Evolutionary conservation across 1,284 basidiomycete species (phyloP).

Genomic region (Porphyrellus sp.): DNA sequence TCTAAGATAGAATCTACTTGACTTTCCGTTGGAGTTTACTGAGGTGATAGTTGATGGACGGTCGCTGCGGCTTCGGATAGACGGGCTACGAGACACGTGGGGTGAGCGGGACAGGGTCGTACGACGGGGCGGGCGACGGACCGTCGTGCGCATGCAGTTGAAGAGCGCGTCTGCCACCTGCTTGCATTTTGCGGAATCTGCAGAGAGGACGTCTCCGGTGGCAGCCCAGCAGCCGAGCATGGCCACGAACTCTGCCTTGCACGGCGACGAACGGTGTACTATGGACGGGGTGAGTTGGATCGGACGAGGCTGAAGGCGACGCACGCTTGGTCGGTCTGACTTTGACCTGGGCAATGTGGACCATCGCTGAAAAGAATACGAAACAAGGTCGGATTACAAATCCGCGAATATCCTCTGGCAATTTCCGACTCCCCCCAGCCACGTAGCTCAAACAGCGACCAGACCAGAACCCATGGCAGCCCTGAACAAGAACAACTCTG

Average conservation of each 20-base stretch:
- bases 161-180: conserved; percentile 67
- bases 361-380: conserved; percentile 16
- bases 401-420: conserved; percentile 14
- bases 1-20: conserved; percentile 46
- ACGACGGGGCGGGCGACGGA: conserved; percentile 41
- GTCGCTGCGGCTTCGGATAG: conserved; percentile 58
- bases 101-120: conserved; percentile 1
- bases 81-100: conserved; percentile 51
- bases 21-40: conserved; percentile 70
- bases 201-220: conserved; percentile 65
- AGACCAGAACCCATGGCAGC: conserved; percentile 27
- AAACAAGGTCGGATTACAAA: not conserved
- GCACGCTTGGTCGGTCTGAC: conserved; percentile 75
- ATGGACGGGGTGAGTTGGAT: not conserved
- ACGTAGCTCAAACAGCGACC: too few relatives aligned
- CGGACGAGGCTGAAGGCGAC: conserved; percentile 14
- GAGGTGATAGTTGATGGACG: conserved; percentile 84
- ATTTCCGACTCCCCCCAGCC: conserved; percentile 9
- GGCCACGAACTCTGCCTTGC: conserved; percentile 62
- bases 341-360: conserved; percentile 77
- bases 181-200: conserved; percentile 52
- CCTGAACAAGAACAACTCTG: conserved; percentile 84
- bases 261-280: conserved; percentile 28
- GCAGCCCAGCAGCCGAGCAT: conserved; percentile 95
- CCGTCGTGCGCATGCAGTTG: conserved; percentile 84